Conservation (phyloP, 2,329 filamentous ascomycete species). For the Neonectria punicea region DNA sequence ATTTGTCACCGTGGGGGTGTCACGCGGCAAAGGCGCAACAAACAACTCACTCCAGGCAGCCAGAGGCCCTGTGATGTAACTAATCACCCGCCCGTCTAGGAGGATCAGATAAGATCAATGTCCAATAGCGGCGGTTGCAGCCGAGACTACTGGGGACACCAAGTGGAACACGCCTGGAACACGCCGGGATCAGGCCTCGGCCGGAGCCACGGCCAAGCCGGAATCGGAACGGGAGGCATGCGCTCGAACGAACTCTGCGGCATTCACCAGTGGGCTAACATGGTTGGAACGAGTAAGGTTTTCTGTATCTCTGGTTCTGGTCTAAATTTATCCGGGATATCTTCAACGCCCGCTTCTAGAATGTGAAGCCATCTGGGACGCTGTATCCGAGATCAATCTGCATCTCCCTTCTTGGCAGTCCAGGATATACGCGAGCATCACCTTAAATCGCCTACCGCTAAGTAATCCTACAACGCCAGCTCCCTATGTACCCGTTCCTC, state of each 20-base stretch:
- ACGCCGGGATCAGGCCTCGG: neutral
- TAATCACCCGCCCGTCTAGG: neutral
- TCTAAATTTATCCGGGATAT: neutral
- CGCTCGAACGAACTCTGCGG: neutral
- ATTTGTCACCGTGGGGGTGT: neutral
- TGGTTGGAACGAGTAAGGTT: neutral
- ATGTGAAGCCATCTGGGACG: too few species aligned
- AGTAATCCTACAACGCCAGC: neutral
- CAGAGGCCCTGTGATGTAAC: neutral
- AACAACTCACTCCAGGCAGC: neutral
- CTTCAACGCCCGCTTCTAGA: neutral
- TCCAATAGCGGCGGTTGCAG: constrained; percentile 41
- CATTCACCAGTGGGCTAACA: neutral
- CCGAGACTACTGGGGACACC: constrained; percentile 25
- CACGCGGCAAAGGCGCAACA: neutral
- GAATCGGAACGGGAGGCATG: neutral
- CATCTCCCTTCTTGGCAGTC: neutral
- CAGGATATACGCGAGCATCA: too few species aligned
- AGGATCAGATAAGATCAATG: constrained; percentile 41
- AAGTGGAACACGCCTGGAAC: neutral
- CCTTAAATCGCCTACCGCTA: too few species aligned
- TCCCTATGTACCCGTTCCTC: constrained; percentile 1
- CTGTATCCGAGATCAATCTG: neutral
- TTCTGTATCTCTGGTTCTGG: neutral
- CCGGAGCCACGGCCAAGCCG: neutral